phyloP scores from a whole-genome alignment of 1,284 basidiomycete species.

The Hemileccinum hortonii region DNA sequence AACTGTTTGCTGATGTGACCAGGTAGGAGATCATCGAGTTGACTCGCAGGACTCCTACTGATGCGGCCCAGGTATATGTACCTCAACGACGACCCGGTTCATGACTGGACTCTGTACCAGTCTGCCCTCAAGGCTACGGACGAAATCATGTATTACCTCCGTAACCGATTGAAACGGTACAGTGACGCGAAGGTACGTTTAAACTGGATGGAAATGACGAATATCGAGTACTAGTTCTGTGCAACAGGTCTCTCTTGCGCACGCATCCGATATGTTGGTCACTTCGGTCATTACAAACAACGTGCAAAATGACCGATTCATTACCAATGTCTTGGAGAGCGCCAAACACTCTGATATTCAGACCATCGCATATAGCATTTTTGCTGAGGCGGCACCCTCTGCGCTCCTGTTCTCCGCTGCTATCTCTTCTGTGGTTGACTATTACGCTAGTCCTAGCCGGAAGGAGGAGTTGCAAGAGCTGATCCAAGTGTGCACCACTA shows the following conservation, averaged over 20 bases:
- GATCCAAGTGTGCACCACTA: conserved; percentile 33
- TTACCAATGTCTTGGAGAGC: conserved; percentile 15
- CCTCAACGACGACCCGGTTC: conserved; percentile 50
- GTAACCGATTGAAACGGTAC: conserved; percentile 37
- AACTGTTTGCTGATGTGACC: conserved; percentile 53
- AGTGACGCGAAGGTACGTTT: conserved; percentile 26
- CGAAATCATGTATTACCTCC: conserved; percentile 42
- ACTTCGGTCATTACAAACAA: conserved; percentile 27
- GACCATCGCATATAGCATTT: conserved; percentile 34
- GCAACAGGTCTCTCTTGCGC: conserved; percentile 19
- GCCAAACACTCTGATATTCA: conserved; percentile 2
- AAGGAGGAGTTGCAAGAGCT: conserved; percentile 45
- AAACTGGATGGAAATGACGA: background rate
- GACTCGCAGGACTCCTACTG: background rate
- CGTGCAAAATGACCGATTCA: conserved; percentile 24
- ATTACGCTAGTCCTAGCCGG: conserved; percentile 52
- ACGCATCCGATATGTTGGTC: conserved; percentile 20
- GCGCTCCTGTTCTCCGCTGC: conserved; percentile 54
- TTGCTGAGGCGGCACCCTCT: conserved; percentile 51
- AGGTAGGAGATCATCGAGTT: conserved; percentile 36
- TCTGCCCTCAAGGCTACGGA: conserved; percentile 42
- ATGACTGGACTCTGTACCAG: conserved; percentile 61
- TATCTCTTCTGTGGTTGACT: conserved; percentile 60
- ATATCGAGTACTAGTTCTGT: background rate
- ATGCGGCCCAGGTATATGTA: conserved; percentile 54